Base-by-base conservation (phyloP, 2,329 filamentous ascomycete species). In the Fusarium verrucosum region DNA sequence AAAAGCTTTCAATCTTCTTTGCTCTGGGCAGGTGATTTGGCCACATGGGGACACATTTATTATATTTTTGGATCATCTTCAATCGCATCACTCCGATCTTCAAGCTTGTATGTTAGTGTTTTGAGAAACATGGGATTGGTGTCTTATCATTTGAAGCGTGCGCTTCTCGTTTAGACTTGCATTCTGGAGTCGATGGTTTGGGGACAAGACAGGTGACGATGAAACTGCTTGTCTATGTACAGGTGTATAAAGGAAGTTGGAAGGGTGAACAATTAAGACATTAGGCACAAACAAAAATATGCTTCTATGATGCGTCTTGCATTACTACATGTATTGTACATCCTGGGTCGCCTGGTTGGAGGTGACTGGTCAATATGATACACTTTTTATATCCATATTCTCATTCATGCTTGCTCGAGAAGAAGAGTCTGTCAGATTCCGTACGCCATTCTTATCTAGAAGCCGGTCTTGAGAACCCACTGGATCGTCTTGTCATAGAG, bases 1-100 rank as follows among this genome's bases (percentile, higher is more conserved):
- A 87, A 70, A 87, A 92, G 70, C 76, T 94, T 58, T 87, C 89
- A 71, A 83, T 85, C 44, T 90, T 79, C 53, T 73, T 77, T 50
- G 75, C 73, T 47, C 65, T 78, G 40, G 72, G 65, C 87, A 84
- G 60, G 92, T 85, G 61, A 74, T 58, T 43, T 45, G 44, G 37
- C 33, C 22, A 42, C 49, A 41, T 49, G 10, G 43, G 45, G 38
- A 26, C 22, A 42, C 23, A 30, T 43, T 46, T 50, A 62, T 30
- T 30, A n/a, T 30, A 30, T 72, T 56, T n/a, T 65, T 71, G 69
- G 62, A 69, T 66, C 50, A 56, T 25, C 20, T 23, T 49, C 36
- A 59, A 60, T 55, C 43, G 49, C 55, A 52, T 64, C 61, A 43
- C 38, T 55, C 54, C 46, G 42, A 56, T 46, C 53, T 40, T 43